phyloP scores from a whole-genome alignment of 2,329 filamentous ascomycete species.

The Colletotrichum liaoningense region DNA sequence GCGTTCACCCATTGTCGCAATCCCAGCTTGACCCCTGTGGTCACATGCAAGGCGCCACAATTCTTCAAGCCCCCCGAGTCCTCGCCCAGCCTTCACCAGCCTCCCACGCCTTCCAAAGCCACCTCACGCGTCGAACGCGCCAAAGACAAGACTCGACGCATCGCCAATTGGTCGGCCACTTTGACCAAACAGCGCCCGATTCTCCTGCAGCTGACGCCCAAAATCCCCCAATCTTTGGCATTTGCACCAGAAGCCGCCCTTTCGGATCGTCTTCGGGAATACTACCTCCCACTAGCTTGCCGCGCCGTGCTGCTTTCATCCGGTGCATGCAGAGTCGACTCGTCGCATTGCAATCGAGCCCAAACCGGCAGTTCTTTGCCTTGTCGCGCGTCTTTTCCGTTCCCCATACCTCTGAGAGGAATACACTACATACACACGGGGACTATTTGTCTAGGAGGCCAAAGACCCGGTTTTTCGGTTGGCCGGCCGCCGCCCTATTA shows the following conservation, averaged over 20 bases:
- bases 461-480: slow-evolving; percentile 35
- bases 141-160: slow-evolving; percentile 31
- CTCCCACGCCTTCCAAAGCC: slow-evolving; percentile 14
- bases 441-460: slow-evolving; percentile 6
- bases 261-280: slow-evolving; percentile 30
- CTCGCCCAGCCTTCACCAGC: slow-evolving; percentile 24
- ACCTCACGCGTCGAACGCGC: slow-evolving; percentile 33
- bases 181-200: slow-evolving; percentile 25
- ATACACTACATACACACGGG: slow-evolving; percentile 8
- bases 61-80: slow-evolving; percentile 24
- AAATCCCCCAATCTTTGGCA: slow-evolving; percentile 16
- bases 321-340: slow-evolving; percentile 28
- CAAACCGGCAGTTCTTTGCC: slow-evolving; percentile 10
- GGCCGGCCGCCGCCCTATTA: slow-evolving; percentile 25
- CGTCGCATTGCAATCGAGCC: slow-evolving; percentile 23
- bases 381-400: slow-evolving; percentile 15
- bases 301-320: slow-evolving; percentile 10
- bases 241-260: slow-evolving; percentile 2
- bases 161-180: slow-evolving; percentile 31
- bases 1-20: neutral
- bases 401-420: slow-evolving; percentile 13
- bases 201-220: slow-evolving; percentile 23
- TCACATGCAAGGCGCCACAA: slow-evolving; percentile 34
- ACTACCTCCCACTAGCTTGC: slow-evolving; percentile 23
- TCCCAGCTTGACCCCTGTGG: slow-evolving; percentile 28